Evolutionary conservation across 2,329 filamentous ascomycete genomes (phyloP), one percentile per base, ranked within the genome.

Genomic region (Diplodia mutila): DNA sequence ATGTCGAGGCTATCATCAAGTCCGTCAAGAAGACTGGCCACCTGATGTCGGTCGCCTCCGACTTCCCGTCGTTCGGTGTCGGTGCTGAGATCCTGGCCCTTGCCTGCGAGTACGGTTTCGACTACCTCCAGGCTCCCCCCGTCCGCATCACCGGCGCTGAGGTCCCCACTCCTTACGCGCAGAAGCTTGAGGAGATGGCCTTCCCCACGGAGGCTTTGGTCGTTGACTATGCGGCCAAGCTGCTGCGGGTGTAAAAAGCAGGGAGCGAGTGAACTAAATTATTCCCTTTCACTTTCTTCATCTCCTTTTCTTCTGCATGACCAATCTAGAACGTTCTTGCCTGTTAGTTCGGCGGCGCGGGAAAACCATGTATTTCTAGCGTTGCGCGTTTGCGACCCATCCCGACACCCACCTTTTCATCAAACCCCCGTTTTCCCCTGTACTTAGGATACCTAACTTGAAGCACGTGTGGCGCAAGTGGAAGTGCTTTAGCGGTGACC

Each of bases 21-120:
- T 97, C 94, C 14, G 90, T 99, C 79, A 98, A 99, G 91, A 99
- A 99, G 90, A 99, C 95, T 21, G 91, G 92, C 80, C 91, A 91
- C 77, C 88, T 99, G 70, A 87, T 99, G 80, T 89, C 89, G 51
- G 93, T 99, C 73, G 94, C 98, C 84, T 97, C 93, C 67, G 95
- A 94, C 72, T 99, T 94, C 88, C 95, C 95, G 71, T 92, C 92
- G 76, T 99, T 94, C 78, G 95, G 95, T 79, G 93, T 99, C 73
- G 88, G 90, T 69, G 88, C 94, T 68, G 95, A 99, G 85, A 93
- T 99, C 75, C 88, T 99, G 71, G 95, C 95, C 69, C 85, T 97
- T 69, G 90, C 93, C 71, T 97, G 97, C 91, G 95, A 99, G 84
- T 99, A 98, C 81, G 94, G 89, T 71, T 99, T 98, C 78, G 95